phyloP scores from a whole-genome alignment of 768 basidiomycete genomes.

The Podaxis sp. region DNA sequence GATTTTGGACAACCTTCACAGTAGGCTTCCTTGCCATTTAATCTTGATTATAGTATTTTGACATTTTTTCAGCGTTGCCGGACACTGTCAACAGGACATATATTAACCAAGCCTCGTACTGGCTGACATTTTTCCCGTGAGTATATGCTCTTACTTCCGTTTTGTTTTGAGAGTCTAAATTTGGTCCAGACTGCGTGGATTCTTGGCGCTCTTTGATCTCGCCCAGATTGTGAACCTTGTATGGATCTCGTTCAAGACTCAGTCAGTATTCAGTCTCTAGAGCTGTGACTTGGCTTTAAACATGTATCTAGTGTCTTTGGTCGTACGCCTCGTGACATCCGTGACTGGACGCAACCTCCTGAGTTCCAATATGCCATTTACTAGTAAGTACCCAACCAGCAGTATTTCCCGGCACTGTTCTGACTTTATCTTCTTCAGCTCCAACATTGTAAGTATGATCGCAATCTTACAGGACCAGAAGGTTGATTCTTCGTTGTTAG shows the following conservation, averaged over 20 bases:
- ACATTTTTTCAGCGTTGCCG: constrained; percentile 53
- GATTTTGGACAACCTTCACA: constrained; percentile 45
- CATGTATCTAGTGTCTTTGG: constrained; percentile 61
- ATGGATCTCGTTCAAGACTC: constrained; percentile 82
- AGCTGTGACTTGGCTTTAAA: not conserved
- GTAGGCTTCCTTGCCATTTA: constrained; percentile 30
- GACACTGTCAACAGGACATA: constrained; percentile 81
- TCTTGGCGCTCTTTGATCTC: constrained; percentile 91
- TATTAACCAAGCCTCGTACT: constrained; percentile 87
- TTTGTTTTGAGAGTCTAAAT: not conserved
- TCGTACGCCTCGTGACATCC: constrained; percentile 85
- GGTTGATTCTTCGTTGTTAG: constrained; percentile 30
- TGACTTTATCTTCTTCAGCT: constrained; percentile 31
- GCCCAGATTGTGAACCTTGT: constrained; percentile 93
- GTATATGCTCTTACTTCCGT: constrained; percentile 27
- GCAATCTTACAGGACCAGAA: not conserved
- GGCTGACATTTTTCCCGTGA: constrained; percentile 94
- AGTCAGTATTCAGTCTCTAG: constrained; percentile 40
- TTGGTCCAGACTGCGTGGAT: constrained; percentile 75
- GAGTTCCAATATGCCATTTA: constrained; percentile 87
- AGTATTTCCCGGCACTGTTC: constrained; percentile 13
- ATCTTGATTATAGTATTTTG: not conserved
- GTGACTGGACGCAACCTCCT: constrained; percentile 88
- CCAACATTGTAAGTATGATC: constrained; percentile 50
- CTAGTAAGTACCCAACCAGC: constrained; percentile 53